A percentile compares a stretch with the other conserved stretches of the same genome.
Conservation (phyloP, 352 stramenopile species). For the Vaucheria bursata region DNA sequence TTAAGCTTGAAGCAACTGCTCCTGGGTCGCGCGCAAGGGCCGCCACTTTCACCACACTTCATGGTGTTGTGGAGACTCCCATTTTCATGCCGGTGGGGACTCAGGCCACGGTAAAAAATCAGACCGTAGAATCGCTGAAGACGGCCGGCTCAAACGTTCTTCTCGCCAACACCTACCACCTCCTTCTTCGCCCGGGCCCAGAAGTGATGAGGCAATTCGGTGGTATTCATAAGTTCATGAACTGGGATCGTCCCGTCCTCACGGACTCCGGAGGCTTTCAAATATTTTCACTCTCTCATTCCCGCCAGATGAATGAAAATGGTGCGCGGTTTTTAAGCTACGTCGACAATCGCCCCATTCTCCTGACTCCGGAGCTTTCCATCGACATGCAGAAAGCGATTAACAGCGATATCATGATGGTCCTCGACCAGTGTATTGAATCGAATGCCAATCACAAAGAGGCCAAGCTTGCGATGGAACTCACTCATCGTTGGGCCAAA, state of each 20-base stretch:
- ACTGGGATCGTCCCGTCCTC: constrained; percentile 81
- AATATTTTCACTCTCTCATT: constrained; percentile 72
- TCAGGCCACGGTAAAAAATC: constrained; percentile 91
- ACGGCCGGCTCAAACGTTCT: not conserved
- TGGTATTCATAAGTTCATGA: constrained; percentile 91
- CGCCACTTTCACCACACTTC: constrained; percentile 61
- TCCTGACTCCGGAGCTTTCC: constrained; percentile 82
- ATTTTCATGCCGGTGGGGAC: constrained; percentile 94
- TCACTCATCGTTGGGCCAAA: constrained; percentile 88
- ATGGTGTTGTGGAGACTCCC: constrained; percentile 72
- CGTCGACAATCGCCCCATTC: constrained; percentile 71
- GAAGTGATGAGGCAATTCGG: constrained; percentile 64
- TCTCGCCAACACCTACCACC: constrained; percentile 96
- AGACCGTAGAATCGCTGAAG: not conserved
- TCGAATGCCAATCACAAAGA: constrained; percentile 58
- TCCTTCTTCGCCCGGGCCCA: constrained; percentile 84
- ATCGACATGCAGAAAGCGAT: constrained; percentile 89
- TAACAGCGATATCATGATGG: constrained; percentile 94
- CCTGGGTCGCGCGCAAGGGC: constrained; percentile 54
- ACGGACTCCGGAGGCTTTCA: constrained; percentile 96
- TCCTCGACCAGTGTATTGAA: constrained; percentile 89
- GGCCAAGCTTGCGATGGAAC: constrained; percentile 11
- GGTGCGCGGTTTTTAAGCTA: constrained; percentile 75
- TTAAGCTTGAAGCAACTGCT: not conserved
- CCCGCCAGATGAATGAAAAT: constrained; percentile 82